Conservation (phyloP, 495 filamentous ascomycete genomes). For the Aspergillus cavernicola region DNA sequence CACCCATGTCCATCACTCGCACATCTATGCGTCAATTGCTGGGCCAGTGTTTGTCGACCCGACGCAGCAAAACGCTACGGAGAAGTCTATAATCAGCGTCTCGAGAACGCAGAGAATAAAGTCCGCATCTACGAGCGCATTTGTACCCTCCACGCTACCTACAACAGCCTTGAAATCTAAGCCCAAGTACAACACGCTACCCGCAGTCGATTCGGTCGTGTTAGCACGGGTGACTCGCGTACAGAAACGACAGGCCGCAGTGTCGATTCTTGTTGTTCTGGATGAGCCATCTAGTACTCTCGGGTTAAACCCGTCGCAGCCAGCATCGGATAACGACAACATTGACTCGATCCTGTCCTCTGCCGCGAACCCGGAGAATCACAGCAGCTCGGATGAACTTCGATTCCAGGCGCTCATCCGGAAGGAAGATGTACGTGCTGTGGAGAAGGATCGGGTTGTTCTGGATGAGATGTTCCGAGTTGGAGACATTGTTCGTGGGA, state of each 20-base stretch:
- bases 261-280: slow-evolving; percentile 75
- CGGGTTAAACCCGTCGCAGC: slow-evolving; percentile 38
- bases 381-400: slow-evolving; percentile 46
- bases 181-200: slow-evolving; percentile 62
- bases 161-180: slow-evolving; percentile 21
- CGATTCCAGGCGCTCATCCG: slow-evolving; percentile 54
- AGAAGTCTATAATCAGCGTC: slow-evolving; percentile 52
- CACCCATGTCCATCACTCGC: slow-evolving; percentile 69
- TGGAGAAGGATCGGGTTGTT: slow-evolving; percentile 92
- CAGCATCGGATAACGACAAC: slow-evolving; percentile 47
- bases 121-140: slow-evolving; percentile 20
- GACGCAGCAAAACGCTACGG: slow-evolving; percentile 44
- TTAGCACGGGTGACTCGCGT: slow-evolving; percentile 84
- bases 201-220: slow-evolving; percentile 73
- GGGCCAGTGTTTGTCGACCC: slow-evolving; percentile 53
- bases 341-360: slow-evolving; percentile 42
- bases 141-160: slow-evolving; percentile 6
- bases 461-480: slow-evolving; percentile 88
- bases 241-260: slow-evolving; percentile 73
- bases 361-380: slow-evolving; percentile 43
- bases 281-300: slow-evolving; percentile 36
- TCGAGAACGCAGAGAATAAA: slow-evolving; percentile 35
- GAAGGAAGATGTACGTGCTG: slow-evolving; percentile 86
- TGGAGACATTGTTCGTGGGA: slow-evolving; percentile 86
- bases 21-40: slow-evolving; percentile 70